Evolutionary conservation across 2,329 filamentous ascomycete species (phyloP), one percentile per base, ranked within the genome.

Genomic region (Paracamarosporium sp.): DNA sequence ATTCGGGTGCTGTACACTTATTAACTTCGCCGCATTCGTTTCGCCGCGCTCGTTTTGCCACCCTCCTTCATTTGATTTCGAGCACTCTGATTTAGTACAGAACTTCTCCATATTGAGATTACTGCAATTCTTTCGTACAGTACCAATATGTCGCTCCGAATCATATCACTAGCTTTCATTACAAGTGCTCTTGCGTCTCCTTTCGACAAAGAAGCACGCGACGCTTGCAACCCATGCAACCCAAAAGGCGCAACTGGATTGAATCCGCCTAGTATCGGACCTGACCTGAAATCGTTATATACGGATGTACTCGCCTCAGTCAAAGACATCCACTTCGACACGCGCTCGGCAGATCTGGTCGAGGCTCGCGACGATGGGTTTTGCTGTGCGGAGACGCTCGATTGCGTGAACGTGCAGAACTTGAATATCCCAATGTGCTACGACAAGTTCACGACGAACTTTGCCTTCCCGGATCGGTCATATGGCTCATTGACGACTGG

Each of bases 361-460:
- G 64, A 54, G 31, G 44, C 60, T 20, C 64, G 67, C 13, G 60
- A 44, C 9, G 61, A 63, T 4, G 65, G 63, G 22, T 75, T 77
- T 54, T 75, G 73, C 60, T 77, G 74, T 60, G 72, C 69, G 25
- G 64, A 71, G 25, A 76, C 67, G 17, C 76, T 79, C 13, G 63
- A 77, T 53, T 82, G 80, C 63, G 68, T 80, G n/a, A 73, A 79
- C 28, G 70, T 81, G 5, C 68, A 74, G 38, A 69, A 62, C 35
- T 69, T 79, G 31, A 73, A 76, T 33, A 70, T 83, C 5, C 78
- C 81, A 2, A 81, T 83, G 69, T 83, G 81, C 72, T 83, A 82
- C 71, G 82, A 84, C 67, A 78, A 77, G 53, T 84, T 81, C 70
- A 84, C 82, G 5, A 84, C 82, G 17, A 80, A 83, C 61, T 83